phyloP scores from a whole-genome alignment of 1,139 yeast species.

The Candida sp. region DNA sequence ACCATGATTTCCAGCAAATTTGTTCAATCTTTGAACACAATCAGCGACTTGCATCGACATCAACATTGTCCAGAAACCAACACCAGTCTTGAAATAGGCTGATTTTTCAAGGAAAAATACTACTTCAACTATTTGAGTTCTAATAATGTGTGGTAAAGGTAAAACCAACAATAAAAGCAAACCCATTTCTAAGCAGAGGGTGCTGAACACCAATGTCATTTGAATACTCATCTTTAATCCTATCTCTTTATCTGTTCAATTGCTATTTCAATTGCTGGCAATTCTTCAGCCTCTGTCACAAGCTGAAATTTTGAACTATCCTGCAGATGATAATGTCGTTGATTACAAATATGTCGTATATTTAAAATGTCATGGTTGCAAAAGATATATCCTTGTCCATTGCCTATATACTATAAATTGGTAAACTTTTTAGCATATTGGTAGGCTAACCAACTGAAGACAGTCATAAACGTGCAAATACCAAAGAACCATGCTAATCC shows the following conservation, averaged over 20 bases:
- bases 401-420: too few relatives aligned
- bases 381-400: too few relatives aligned
- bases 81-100: conserved; percentile 48
- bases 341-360: too few relatives aligned
- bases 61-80: conserved; percentile 41
- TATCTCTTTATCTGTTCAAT: not conserved
- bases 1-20: conserved; percentile 16
- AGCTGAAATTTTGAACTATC: not conserved
- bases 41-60: conserved; percentile 58
- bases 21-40: conserved; percentile 48
- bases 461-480: conserved; percentile 29
- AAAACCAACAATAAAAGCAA: conserved; percentile 49
- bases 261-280: not conserved
- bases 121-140: conserved; percentile 41
- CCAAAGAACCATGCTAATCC: conserved; percentile 78
- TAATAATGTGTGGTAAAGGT: conserved; percentile 59
- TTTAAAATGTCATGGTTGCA: too few relatives aligned
- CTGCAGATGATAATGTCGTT: too few relatives aligned
- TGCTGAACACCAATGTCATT: conserved; percentile 40
- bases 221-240: conserved; percentile 46
- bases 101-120: conserved; percentile 33
- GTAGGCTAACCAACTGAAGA: conserved; percentile 39
- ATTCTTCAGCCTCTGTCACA: not conserved
- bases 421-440: conserved; percentile 41
- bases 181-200: conserved; percentile 54